A percentile compares a stretch with the other conserved stretches of the same genome.
phyloP scores from a whole-genome alignment of 495 filamentous ascomycete species.

The Hypoxylon trugodes region DNA sequence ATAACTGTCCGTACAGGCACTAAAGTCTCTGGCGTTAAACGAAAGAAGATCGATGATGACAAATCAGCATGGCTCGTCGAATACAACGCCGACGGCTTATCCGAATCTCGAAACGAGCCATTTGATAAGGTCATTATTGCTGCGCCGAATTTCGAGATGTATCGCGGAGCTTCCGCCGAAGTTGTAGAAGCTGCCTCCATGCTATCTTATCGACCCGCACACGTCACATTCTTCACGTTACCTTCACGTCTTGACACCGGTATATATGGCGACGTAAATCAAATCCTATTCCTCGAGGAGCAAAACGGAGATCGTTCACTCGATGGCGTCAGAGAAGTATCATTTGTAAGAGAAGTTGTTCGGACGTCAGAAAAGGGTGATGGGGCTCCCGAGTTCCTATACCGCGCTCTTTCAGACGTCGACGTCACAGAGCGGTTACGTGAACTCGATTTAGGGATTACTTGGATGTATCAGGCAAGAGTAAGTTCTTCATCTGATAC shows the following conservation, averaged over 20 bases:
- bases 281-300: conserved; percentile 34
- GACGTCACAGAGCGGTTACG: conserved; percentile 12
- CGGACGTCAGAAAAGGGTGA: conserved; percentile 9
- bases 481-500: conserved; percentile 15
- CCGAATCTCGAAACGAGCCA: conserved; percentile 6
- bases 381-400: conserved; percentile 28
- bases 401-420: conserved; percentile 33
- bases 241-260: conserved; percentile 16
- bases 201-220: conserved; percentile 20
- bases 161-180: conserved; percentile 17
- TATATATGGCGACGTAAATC: conserved; percentile 14
- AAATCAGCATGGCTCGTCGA: conserved; percentile 31
- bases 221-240: conserved; percentile 38
- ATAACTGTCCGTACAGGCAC: conserved; percentile 20
- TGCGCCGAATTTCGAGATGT: conserved; percentile 20
- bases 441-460: conserved; percentile 18
- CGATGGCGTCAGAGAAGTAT: conserved; percentile 29
- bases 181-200: conserved; percentile 21
- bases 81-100: conserved; percentile 3
- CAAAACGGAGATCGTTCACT: conserved; percentile 2
- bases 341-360: conserved; percentile 29
- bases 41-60: conserved; percentile 11
- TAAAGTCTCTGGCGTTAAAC: conserved; percentile 26
- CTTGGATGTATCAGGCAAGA: conserved; percentile 33
- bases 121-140: conserved; percentile 44